A percentile compares a stretch with the other conserved stretches of the same genome.
Evolutionary conservation across 2,329 filamentous ascomycete species (phyloP).

Genomic region (Ascochyta clinopodiicola): DNA sequence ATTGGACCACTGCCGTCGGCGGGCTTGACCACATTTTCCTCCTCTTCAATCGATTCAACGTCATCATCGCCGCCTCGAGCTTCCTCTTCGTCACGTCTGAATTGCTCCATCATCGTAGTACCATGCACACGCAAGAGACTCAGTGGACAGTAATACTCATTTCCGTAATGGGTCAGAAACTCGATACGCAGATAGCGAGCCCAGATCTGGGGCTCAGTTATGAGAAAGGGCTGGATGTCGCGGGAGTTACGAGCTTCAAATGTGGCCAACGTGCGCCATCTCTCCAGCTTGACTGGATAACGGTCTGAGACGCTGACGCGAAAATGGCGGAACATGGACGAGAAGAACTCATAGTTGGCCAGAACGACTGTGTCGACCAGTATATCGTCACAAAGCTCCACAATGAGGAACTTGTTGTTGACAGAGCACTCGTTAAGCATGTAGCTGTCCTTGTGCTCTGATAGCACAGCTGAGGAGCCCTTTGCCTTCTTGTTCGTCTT

Average conservation of each 20-base stretch:
- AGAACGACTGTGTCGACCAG: slow-evolving; percentile 95
- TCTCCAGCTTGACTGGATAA: slow-evolving; percentile 89
- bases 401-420: slow-evolving; percentile 89
- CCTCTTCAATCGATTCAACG: slow-evolving; percentile 63
- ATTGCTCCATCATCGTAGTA: slow-evolving; percentile 92
- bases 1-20: slow-evolving; percentile 37
- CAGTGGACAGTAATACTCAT: slow-evolving; percentile 94
- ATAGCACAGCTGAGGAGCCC: slow-evolving; percentile 84
- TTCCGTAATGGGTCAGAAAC: slow-evolving; percentile 91
- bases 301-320: slow-evolving; percentile 91
- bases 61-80: slow-evolving; percentile 64
- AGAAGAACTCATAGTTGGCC: slow-evolving; percentile 99
- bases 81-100: slow-evolving; percentile 81
- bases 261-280: slow-evolving; percentile 87
- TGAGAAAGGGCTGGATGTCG: slow-evolving; percentile 90
- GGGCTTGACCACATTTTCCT: slow-evolving; percentile 47
- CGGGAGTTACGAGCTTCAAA: slow-evolving; percentile 93
- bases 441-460: slow-evolving; percentile 98
- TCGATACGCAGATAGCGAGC: slow-evolving; percentile 92
- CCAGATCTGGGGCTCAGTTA: slow-evolving; percentile 96
- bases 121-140: slow-evolving; percentile 92
- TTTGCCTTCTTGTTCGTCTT: slow-evolving; percentile 89
- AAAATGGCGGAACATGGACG: slow-evolving; percentile 92
- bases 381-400: slow-evolving; percentile 87
- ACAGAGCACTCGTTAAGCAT: slow-evolving; percentile 92